phyloP scores from a whole-genome alignment of 306 rosid genomes.

The Hippophae gyantsensis region DNA sequence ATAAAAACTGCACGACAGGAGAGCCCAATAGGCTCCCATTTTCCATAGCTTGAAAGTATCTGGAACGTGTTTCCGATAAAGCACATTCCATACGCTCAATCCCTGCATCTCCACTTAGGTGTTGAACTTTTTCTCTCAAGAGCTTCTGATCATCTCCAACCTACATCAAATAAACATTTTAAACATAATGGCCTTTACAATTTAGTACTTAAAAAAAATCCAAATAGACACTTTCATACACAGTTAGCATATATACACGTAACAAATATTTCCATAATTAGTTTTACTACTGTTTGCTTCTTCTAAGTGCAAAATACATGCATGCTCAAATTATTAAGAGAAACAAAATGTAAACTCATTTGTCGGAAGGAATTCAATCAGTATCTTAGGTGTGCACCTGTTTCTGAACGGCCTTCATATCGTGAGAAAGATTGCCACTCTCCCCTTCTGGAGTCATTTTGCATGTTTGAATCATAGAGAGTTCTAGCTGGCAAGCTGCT shows the following conservation, averaged over 20 bases:
- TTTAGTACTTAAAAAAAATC: too few species aligned
- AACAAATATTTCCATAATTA: too few species aligned
- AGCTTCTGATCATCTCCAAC: conserved; percentile 70
- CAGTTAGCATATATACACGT: too few species aligned
- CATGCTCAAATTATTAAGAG: too few species aligned
- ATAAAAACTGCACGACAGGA: conserved; percentile 18
- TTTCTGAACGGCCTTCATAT: conserved; percentile 81
- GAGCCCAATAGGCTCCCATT: conserved; percentile 39
- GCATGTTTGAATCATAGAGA: conserved; percentile 93
- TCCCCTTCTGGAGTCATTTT: conserved; percentile 64
- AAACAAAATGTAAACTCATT: background rate
- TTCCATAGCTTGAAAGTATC: conserved; percentile 45
- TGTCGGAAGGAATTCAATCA: background rate
- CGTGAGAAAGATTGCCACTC: conserved; percentile 55
- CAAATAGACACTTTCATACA: too few species aligned
- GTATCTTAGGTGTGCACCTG: conserved; percentile 45
- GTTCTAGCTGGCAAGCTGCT: conserved; percentile 96
- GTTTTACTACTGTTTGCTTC: too few species aligned
- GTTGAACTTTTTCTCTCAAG: conserved; percentile 72
- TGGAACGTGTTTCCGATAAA: conserved; percentile 73
- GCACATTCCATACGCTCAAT: conserved; percentile 75
- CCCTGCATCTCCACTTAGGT: conserved; percentile 87
- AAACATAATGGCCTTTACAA: background rate
- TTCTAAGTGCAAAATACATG: too few species aligned
- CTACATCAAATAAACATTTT: conserved; percentile 28